Evolutionary conservation across 2,329 filamentous ascomycete species (phyloP).

Genomic region (Pseudocercospora musae): DNA sequence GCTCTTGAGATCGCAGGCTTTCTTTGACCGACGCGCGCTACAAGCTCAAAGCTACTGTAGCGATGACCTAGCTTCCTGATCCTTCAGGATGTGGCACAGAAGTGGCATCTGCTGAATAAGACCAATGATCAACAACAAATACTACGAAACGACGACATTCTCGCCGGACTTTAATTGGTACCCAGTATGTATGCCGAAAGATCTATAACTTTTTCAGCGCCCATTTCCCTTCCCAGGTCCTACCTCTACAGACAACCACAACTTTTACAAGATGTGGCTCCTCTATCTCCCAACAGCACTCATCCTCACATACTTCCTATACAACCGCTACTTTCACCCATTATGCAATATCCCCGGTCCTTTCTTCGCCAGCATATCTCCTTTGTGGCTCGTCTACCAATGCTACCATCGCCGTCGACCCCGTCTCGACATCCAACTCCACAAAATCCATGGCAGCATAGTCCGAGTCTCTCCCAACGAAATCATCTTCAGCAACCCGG

Average conservation of each 20-base stretch:
- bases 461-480: conserved; percentile 35
- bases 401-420: background rate
- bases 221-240: too few relatives aligned
- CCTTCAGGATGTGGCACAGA: background rate
- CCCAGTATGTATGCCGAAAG: too few relatives aligned
- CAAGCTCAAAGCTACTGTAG: background rate
- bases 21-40: background rate
- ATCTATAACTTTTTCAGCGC: background rate
- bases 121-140: background rate
- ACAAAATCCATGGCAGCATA: conserved; percentile 31
- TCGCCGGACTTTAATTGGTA: background rate
- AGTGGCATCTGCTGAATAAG: background rate
- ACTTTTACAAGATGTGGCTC: background rate
- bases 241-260: background rate
- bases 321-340: conserved; percentile 4
- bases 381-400: background rate
- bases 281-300: background rate
- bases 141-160: too few relatives aligned
- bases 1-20: background rate
- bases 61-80: background rate
- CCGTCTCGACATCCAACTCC: conserved; percentile 16
- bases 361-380: background rate
- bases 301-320: background rate
- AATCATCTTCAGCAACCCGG: conserved; percentile 21
- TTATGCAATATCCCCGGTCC: background rate